A percentile compares a stretch with the other conserved stretches of the same genome.
These are phyloP conservation scores for Nothophytophthora sp. DNA, from an alignment of 352 stramenopile species.

Conservation along the genomic window DNA sequence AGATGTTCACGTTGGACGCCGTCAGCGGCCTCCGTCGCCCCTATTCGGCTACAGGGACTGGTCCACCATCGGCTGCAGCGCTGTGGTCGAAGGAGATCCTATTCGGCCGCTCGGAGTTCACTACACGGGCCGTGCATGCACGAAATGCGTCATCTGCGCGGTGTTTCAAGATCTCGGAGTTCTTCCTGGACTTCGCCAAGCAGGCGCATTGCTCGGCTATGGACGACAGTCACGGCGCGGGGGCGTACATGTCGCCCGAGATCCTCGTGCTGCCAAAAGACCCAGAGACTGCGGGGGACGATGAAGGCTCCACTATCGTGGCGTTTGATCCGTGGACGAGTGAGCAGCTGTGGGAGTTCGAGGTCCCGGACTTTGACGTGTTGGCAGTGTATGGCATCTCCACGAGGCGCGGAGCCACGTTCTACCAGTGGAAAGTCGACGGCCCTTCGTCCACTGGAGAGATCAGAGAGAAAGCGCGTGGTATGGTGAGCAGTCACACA, in stretches of 20 bases:
- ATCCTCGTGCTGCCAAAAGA: slow-evolving; percentile 70
- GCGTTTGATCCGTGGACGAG: slow-evolving; percentile 73
- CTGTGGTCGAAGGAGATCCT: slow-evolving; percentile 39
- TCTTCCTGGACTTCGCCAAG: slow-evolving; percentile 76
- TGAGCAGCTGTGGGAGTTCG: slow-evolving; percentile 74
- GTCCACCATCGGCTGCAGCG: slow-evolving; percentile 1
- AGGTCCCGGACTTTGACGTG: slow-evolving; percentile 70
- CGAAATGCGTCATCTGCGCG: slow-evolving; percentile 58
- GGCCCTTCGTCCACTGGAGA: slow-evolving; percentile 54
- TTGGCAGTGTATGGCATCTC: slow-evolving; percentile 72
- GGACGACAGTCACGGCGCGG: slow-evolving; percentile 16
- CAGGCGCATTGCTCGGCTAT: slow-evolving; percentile 46
- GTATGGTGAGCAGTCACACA: not conserved
- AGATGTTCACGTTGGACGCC: slow-evolving; percentile 73
- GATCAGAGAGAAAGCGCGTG: not conserved
- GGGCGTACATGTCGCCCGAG: slow-evolving; percentile 29
- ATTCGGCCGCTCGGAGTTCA: slow-evolving; percentile 79
- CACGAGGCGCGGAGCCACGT: slow-evolving; percentile 45
- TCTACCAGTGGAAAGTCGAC: slow-evolving; percentile 76
- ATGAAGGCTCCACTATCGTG: slow-evolving; percentile 70
- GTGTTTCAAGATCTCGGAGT: slow-evolving; percentile 85
- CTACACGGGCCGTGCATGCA: slow-evolving; percentile 60
- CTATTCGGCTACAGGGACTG: slow-evolving; percentile 24
- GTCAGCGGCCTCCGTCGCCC: slow-evolving; percentile 60
- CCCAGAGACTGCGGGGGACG: slow-evolving; percentile 38